phyloP scores from a whole-genome alignment of 805 yeast species.

The Candida ficus region DNA sequence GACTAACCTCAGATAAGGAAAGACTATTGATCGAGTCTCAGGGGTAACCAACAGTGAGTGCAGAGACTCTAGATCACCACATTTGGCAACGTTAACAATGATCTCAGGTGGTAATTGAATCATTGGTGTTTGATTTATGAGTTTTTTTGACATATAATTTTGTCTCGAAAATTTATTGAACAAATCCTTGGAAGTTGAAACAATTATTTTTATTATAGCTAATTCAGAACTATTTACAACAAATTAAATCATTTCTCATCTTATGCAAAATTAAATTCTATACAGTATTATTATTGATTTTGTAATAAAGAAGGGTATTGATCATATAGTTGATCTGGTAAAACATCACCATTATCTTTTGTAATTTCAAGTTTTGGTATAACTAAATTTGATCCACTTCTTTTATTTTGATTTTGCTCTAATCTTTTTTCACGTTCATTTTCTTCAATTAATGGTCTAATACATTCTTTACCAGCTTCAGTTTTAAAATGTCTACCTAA shows the following conservation, averaged over 20 bases:
- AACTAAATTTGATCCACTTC: background rate
- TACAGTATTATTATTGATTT: background rate
- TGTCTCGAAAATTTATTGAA: no score
- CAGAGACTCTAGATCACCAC: background rate
- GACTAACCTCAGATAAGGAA: no score
- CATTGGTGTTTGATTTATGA: background rate
- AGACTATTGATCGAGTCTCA: no score
- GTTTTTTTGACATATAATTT: background rate
- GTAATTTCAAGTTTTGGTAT: conserved; percentile 6
- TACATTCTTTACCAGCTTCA: conserved; percentile 71
- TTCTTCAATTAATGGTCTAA: conserved; percentile 62
- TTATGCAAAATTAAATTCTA: background rate
- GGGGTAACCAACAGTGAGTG: no score
- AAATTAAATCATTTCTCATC: background rate
- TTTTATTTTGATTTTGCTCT: background rate
- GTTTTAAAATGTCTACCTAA: conserved; percentile 75
- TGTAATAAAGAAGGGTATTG: conserved; percentile 15
- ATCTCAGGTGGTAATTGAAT: background rate
- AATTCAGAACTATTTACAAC: background rate
- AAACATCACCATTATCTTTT: conserved; percentile 6
- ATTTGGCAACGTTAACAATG: background rate
- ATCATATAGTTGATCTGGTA: conserved; percentile 19
- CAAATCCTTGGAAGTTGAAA: no score
- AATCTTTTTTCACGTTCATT: conserved; percentile 27
- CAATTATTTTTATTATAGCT: no score